These are phyloP conservation scores for Phytophthora cajani DNA, from an alignment of 352 stramenopile genomes.

Conservation along the genomic window DNA sequence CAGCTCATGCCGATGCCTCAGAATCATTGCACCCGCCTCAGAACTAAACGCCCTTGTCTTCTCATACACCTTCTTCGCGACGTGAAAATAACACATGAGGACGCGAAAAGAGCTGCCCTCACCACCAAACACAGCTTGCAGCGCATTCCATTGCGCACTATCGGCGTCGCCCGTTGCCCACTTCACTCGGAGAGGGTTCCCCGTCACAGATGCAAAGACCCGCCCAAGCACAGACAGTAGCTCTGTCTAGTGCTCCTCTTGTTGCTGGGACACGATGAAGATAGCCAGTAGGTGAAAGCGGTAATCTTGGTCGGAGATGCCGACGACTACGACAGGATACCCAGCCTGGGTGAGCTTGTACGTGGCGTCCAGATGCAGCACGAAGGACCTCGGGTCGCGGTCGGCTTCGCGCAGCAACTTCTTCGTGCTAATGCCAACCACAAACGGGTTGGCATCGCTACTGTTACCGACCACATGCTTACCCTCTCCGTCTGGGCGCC, in stretches of 20 bases:
- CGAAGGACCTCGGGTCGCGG: background rate
- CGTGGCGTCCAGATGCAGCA: no score
- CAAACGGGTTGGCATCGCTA: background rate
- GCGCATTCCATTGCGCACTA: constrained; percentile 11
- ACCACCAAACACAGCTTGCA: constrained; percentile 6
- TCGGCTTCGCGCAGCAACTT: constrained; percentile 1
- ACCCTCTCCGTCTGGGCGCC: background rate
- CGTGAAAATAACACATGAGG: constrained; percentile 42
- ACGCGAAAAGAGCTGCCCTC: background rate
- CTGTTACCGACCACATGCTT: background rate
- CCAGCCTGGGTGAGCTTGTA: no score
- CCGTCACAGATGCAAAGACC: background rate
- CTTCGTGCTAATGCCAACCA: background rate
- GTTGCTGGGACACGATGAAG: no score
- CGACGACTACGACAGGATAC: no score
- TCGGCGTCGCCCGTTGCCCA: constrained; percentile 26
- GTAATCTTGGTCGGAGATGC: no score
- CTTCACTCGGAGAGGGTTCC: constrained; percentile 1
- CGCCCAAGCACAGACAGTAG: background rate
- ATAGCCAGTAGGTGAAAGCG: no score
- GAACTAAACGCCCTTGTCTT: constrained; percentile 5
- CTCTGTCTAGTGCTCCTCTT: background rate
- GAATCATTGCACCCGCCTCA: background rate
- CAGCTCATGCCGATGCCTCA: constrained; percentile 7
- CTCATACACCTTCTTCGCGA: constrained; percentile 37